A percentile compares a stretch with the other conserved stretches of the same genome.
phyloP scores from a whole-genome alignment of 2,329 filamentous ascomycete species.

The Drechslerella coelobrocha region DNA sequence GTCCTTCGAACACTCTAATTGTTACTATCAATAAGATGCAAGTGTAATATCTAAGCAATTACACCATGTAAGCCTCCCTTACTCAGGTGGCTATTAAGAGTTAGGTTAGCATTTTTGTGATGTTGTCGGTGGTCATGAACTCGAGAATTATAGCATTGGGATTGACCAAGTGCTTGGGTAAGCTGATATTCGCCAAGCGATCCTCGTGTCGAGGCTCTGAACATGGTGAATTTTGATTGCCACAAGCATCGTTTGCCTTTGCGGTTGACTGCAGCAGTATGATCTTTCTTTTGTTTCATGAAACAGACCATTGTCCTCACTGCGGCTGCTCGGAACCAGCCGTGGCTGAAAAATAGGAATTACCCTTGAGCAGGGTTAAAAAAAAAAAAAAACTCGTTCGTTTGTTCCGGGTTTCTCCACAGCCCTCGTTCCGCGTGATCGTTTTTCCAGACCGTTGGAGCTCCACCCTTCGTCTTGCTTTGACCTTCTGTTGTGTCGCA shows the following conservation, averaged over 20 bases:
- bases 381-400: constrained; percentile 6
- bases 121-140: background rate
- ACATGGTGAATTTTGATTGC: background rate
- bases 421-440: constrained; percentile 46
- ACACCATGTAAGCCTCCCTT: background rate
- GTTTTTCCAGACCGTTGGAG: constrained; percentile 24
- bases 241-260: background rate
- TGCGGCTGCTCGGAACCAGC: constrained; percentile 31
- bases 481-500: constrained; percentile 6
- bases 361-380: background rate
- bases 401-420: constrained; percentile 33
- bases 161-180: no score
- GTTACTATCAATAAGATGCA: background rate
- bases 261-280: background rate
- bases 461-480: constrained; percentile 25
- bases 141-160: no score
- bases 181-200: background rate
- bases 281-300: constrained; percentile 39
- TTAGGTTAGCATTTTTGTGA: background rate
- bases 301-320: constrained; percentile 20
- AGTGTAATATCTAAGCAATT: background rate
- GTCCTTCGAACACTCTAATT: background rate
- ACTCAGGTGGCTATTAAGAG: background rate
- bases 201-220: background rate
- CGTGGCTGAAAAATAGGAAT: constrained; percentile 35